A percentile compares a stretch with the other conserved stretches of the same genome.
Evolutionary conservation across 169 alveolate species (phyloP).

Genomic region (Neospora caninum): DNA sequence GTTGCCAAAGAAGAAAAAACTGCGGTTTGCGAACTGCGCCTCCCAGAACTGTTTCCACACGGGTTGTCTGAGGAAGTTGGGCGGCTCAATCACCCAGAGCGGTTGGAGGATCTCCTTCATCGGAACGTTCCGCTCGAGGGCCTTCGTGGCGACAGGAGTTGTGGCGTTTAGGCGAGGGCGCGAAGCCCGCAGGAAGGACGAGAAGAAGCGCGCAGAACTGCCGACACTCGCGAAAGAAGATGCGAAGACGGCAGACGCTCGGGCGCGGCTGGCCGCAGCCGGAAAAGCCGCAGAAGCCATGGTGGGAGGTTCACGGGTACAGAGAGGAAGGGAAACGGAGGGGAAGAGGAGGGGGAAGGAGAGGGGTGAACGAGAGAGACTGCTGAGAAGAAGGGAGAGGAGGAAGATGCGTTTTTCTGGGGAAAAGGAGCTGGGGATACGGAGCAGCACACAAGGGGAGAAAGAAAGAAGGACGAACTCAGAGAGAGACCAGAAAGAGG

Average conservation of each 20-base stretch:
- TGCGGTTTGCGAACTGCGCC: slow-evolving; percentile 83
- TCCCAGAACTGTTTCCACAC: slow-evolving; percentile 86
- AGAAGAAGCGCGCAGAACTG: too few relatives aligned
- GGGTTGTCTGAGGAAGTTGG: slow-evolving; percentile 85
- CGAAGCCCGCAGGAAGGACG: neutral
- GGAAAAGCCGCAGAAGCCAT: too few relatives aligned
- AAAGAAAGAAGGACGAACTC: too few relatives aligned
- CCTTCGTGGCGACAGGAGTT: neutral
- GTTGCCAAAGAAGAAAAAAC: slow-evolving; percentile 84
- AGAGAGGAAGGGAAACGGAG: too few relatives aligned
- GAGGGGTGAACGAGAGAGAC: too few relatives aligned
- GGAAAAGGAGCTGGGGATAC: neutral
- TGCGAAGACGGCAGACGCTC: too few relatives aligned
- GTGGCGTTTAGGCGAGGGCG: neutral
- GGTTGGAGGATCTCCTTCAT: slow-evolving; percentile 79
- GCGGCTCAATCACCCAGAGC: slow-evolving; percentile 85
- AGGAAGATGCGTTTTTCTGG: neutral
- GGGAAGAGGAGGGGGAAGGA: too few relatives aligned
- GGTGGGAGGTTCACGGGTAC: too few relatives aligned
- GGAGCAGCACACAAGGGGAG: neutral
- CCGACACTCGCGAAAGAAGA: too few relatives aligned
- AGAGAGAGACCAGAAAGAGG: neutral
- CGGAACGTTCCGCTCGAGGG: slow-evolving; percentile 72
- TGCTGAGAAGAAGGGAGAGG: too few relatives aligned
- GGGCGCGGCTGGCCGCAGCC: too few relatives aligned